These are phyloP conservation scores for Mastigamoeba balamuthi DNA, from an alignment of 78 protist species.

Conservation along the genomic window DNA sequence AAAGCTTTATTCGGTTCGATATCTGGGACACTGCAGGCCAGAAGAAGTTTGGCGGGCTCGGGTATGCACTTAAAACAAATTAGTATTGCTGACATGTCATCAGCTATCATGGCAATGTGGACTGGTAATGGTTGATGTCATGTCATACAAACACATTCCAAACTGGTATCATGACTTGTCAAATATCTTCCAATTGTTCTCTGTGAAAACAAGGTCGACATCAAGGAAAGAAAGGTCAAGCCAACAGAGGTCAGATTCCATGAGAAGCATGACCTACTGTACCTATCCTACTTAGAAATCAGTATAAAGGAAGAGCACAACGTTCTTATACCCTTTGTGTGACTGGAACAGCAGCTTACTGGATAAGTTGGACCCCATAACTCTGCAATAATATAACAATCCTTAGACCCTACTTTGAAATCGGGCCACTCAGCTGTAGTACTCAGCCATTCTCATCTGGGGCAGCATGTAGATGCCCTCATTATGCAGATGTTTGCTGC, in stretches of 20 bases:
- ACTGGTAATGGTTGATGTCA: constrained; percentile 98
- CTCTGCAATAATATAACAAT: too few relatives aligned
- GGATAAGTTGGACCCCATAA: constrained; percentile 17
- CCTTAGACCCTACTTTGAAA: too few relatives aligned
- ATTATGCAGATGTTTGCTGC: too few relatives aligned
- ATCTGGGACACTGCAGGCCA: constrained; percentile 99
- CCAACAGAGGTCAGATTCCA: constrained; percentile 94
- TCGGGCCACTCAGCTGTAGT: too few relatives aligned
- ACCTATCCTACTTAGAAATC: constrained; percentile 96
- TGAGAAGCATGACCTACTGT: constrained; percentile 86
- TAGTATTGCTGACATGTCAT: neutral
- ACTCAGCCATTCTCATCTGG: too few relatives aligned
- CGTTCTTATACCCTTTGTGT: constrained; percentile 98
- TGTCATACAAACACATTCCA: constrained; percentile 94
- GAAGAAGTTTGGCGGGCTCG: constrained; percentile 97
- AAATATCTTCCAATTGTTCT: constrained; percentile 96
- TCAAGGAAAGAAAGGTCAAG: constrained; percentile 91
- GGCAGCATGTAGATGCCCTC: too few relatives aligned
- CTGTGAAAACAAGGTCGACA: constrained; percentile 98
- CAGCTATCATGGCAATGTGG: constrained; percentile 84
- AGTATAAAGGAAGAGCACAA: constrained; percentile 97
- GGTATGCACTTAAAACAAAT: constrained; percentile 87
- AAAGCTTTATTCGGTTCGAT: constrained; percentile 83
- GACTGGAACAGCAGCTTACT: constrained; percentile 84
- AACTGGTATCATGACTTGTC: constrained; percentile 94